phyloP scores from a whole-genome alignment of 225 moss, liverwort and hornwort genomes.

The Physcomitrium patens region DNA sequence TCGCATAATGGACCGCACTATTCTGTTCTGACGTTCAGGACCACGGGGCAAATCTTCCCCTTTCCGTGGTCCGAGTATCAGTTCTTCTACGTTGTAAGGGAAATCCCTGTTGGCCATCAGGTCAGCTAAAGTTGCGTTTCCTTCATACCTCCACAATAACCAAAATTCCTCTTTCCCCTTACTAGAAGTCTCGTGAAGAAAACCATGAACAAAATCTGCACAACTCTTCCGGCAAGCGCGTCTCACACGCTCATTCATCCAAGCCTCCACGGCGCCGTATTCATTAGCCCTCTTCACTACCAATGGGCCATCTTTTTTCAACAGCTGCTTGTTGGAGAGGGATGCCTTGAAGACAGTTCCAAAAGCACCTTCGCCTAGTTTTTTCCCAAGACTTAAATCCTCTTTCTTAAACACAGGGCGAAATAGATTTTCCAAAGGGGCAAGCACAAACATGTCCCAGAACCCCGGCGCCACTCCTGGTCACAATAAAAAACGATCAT shows the following conservation, averaged over 20 bases:
- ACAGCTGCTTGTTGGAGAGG: constrained; percentile 53
- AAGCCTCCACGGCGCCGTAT: constrained; percentile 93
- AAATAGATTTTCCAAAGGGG: constrained; percentile 80
- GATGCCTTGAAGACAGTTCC: constrained; percentile 94
- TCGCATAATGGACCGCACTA: constrained; percentile 82
- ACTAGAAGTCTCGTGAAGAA: constrained; percentile 58
- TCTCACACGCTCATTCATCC: constrained; percentile 99
- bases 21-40: constrained; percentile 84
- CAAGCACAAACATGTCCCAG: constrained; percentile 99
- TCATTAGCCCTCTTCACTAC: constrained; percentile 96
- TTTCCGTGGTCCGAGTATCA: constrained; percentile 52
- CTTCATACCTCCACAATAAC: constrained; percentile 98
- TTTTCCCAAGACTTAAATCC: constrained; percentile 82
- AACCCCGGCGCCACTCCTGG: constrained; percentile 96
- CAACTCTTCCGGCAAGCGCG: constrained; percentile 93
- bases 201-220: constrained; percentile 92
- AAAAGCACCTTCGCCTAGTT: constrained; percentile 97
- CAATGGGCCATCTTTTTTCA: constrained; percentile 65
- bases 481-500: constrained; percentile 27
- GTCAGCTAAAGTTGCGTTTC: constrained; percentile 82
- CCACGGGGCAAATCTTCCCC: constrained; percentile 73
- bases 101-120: constrained; percentile 81
- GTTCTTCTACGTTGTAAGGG: constrained; percentile 84
- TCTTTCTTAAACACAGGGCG: constrained; percentile 87
- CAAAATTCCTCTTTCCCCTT: constrained; percentile 97